phyloP scores from a whole-genome alignment of 2,329 filamentous ascomycete genomes.

The Bipolaris bicolor region DNA sequence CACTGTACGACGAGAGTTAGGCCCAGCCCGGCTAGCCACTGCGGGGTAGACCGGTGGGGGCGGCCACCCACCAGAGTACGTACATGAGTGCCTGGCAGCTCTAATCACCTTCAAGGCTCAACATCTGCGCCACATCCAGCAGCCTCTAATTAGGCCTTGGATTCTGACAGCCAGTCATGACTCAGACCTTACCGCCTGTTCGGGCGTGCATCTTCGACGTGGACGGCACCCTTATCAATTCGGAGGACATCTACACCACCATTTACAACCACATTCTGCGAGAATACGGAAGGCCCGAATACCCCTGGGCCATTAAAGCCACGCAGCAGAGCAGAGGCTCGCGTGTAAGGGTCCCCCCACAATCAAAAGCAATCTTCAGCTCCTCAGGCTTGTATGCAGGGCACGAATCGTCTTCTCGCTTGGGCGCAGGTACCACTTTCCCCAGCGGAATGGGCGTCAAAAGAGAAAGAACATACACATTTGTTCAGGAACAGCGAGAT shows the following conservation, averaged over 20 bases:
- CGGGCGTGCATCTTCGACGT: constrained; percentile 48
- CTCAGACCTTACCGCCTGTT: constrained; percentile 22
- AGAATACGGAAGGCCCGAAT: constrained; percentile 25
- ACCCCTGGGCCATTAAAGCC: constrained; percentile 31
- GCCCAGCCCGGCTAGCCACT: not conserved
- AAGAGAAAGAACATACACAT: constrained; percentile 15
- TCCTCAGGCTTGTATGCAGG: constrained; percentile 12
- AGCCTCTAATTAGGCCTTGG: not conserved
- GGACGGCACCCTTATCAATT: constrained; percentile 45
- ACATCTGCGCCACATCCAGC: not conserved
- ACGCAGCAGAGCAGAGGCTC: constrained; percentile 30
- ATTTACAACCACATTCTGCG: constrained; percentile 32
- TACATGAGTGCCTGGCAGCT: no score
- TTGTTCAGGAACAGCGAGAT: constrained; percentile 19
- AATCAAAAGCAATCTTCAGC: not conserved
- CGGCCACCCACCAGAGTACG: not conserved
- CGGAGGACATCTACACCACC: constrained; percentile 38
- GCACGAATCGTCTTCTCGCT: constrained; percentile 26
- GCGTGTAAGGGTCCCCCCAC: constrained; percentile 6
- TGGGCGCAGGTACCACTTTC: constrained; percentile 30
- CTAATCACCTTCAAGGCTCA: not conserved
- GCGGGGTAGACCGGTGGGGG: not conserved
- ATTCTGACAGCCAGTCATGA: not conserved
- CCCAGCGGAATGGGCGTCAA: constrained; percentile 21
- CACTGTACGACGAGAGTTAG: not conserved